Percentiles rank a stretch among this genome's conserved stretches.
Conservation (phyloP, 2,329 filamentous ascomycete species). For the Xylariaceae sp. region DNA sequence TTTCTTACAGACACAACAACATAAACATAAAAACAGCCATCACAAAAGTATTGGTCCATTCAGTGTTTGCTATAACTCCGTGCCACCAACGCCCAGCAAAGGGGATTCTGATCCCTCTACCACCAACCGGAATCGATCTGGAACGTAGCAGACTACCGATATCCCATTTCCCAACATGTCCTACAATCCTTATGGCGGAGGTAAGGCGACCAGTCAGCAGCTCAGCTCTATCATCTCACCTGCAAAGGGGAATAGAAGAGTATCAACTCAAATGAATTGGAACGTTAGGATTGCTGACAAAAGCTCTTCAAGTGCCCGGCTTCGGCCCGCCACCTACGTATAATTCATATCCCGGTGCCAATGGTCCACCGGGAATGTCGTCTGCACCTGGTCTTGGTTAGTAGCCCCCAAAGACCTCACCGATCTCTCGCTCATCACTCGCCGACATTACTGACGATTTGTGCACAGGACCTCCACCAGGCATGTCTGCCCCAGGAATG, state of each 20-base stretch:
- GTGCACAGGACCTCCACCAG: conserved; percentile 63
- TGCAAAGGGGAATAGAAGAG: neutral
- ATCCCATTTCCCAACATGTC: conserved; percentile 39
- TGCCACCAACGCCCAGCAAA: neutral
- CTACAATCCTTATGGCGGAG: conserved; percentile 52
- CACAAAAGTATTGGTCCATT: neutral
- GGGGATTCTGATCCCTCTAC: neutral
- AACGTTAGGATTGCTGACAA: conserved; percentile 17
- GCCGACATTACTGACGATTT: conserved; percentile 19
- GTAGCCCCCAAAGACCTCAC: conserved; percentile 23
- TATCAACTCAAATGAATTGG: neutral
- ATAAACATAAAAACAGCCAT: neutral
- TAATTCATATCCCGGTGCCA: conserved; percentile 60
- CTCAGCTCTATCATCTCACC: neutral
- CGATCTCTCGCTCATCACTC: neutral
- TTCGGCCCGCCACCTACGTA: conserved; percentile 74
- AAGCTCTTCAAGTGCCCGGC: conserved; percentile 40
- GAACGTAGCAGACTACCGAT: neutral
- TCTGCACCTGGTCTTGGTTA: conserved; percentile 79
- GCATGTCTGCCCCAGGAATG: conserved; percentile 78
- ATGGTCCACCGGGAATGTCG: conserved; percentile 60
- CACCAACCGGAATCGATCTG: neutral
- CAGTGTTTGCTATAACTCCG: neutral
- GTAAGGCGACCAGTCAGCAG: conserved; percentile 25
- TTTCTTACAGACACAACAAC: conserved; percentile 3